A percentile compares a stretch with the other conserved stretches of the same genome.
These are phyloP conservation scores for Aspergillus melleus DNA, from an alignment of 2,329 filamentous ascomycete genomes.

Conservation along the genomic window DNA sequence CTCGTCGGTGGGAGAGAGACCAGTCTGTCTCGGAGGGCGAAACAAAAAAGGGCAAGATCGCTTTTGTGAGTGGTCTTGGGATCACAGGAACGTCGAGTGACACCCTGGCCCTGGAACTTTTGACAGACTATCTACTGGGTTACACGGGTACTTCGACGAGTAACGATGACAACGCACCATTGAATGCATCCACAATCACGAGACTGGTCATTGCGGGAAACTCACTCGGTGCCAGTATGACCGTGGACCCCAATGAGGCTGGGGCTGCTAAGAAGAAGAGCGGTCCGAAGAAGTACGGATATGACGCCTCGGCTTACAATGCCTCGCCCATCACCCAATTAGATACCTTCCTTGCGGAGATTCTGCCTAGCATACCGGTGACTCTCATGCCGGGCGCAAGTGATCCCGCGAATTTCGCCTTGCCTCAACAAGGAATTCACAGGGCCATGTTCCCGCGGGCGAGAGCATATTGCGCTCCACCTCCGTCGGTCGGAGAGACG, in stretches of 20 bases:
- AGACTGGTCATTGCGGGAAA: slow-evolving; percentile 90
- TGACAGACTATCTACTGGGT: slow-evolving; percentile 85
- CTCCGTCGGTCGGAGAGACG: slow-evolving; percentile 33
- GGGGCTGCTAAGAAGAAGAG: slow-evolving; percentile 46
- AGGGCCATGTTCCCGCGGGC: slow-evolving; percentile 82
- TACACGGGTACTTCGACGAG: slow-evolving; percentile 62
- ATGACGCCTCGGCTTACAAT: slow-evolving; percentile 87
- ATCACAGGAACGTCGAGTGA: slow-evolving; percentile 78
- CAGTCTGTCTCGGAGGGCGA: slow-evolving; percentile 39
- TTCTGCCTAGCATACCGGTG: slow-evolving; percentile 83
- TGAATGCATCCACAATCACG: slow-evolving; percentile 60
- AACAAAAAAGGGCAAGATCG: slow-evolving; percentile 65
- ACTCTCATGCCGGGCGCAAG: slow-evolving; percentile 81
- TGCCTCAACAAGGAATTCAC: slow-evolving; percentile 93
- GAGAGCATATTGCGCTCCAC: slow-evolving; percentile 60
- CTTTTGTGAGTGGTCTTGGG: slow-evolving; percentile 82
- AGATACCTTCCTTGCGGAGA: slow-evolving; percentile 75
- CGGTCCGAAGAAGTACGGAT: slow-evolving; percentile 80
- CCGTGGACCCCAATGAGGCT: slow-evolving; percentile 29
- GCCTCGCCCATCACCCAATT: slow-evolving; percentile 78
- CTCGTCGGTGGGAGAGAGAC: slow-evolving; percentile 72
- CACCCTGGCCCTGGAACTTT: slow-evolving; percentile 70
- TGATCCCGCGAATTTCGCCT: slow-evolving; percentile 85
- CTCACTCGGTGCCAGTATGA: slow-evolving; percentile 61
- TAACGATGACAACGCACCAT: slow-evolving; percentile 52